Conservation (phyloP, 2,329 filamentous ascomycete genomes). For the Exophiala sp. region DNA sequence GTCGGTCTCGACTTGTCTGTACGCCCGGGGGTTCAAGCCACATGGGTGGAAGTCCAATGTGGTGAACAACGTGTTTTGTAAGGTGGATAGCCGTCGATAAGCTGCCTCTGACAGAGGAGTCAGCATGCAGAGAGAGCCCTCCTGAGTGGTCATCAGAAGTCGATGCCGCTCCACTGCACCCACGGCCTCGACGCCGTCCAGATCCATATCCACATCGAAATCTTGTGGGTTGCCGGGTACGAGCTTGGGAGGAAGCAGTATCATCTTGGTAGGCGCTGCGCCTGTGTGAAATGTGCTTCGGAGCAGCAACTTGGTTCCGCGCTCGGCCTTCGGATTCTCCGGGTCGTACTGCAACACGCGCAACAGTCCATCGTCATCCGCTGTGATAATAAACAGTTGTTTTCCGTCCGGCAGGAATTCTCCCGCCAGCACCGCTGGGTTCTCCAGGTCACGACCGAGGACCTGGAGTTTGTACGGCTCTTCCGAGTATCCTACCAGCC, state of each 20-base stretch:
- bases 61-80: slow-evolving; percentile 72
- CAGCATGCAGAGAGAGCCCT: slow-evolving; percentile 70
- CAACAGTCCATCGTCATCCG: slow-evolving; percentile 77
- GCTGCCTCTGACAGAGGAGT: slow-evolving; percentile 70
- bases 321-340: slow-evolving; percentile 88
- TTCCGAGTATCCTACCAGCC: slow-evolving; percentile 94
- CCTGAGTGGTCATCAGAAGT: slow-evolving; percentile 62
- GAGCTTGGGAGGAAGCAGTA: slow-evolving; percentile 59
- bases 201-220: slow-evolving; percentile 34
- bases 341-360: slow-evolving; percentile 92
- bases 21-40: slow-evolving; percentile 76
- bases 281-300: slow-evolving; percentile 82
- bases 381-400: slow-evolving; percentile 73
- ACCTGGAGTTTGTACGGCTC: slow-evolving; percentile 94
- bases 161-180: slow-evolving; percentile 5
- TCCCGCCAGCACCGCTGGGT: slow-evolving; percentile 70
- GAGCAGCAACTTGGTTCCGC: slow-evolving; percentile 80
- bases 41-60: slow-evolving; percentile 66
- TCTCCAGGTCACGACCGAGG: slow-evolving; percentile 77
- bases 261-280: slow-evolving; percentile 67
- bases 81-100: slow-evolving; percentile 75
- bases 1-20: slow-evolving; percentile 55
- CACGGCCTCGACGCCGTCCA: slow-evolving; percentile 1
- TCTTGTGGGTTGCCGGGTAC: slow-evolving; percentile 21
- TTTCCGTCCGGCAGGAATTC: slow-evolving; percentile 85